These are phyloP conservation scores for Mercurialis annua DNA, from an alignment of 345 rosid genomes.

Conservation along the genomic window DNA sequence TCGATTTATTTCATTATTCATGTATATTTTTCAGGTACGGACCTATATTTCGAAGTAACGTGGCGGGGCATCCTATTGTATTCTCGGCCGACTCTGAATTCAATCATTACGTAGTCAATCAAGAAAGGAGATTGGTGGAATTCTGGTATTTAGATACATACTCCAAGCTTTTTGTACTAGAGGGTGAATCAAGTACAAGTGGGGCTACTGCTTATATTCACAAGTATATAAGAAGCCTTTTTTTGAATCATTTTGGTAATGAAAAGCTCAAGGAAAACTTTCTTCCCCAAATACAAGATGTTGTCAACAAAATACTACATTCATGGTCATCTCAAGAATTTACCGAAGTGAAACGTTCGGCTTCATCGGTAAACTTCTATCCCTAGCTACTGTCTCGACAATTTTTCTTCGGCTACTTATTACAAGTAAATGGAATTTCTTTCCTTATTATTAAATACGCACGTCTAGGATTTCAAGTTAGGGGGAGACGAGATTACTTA, in stretches of 20 bases:
- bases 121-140: slow-evolving; percentile 28
- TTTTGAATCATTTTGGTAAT: slow-evolving; percentile 22
- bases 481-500: too few species aligned
- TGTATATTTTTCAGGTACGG: slow-evolving; percentile 19
- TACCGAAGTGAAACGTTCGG: slow-evolving; percentile 17
- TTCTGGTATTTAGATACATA: slow-evolving; percentile 26
- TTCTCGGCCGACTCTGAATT: slow-evolving; percentile 32
- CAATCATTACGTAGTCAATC: slow-evolving; percentile 23
- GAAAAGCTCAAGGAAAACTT: slow-evolving; percentile 27
- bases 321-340: slow-evolving; percentile 23
- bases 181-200: neutral
- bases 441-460: too few species aligned
- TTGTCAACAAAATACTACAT: slow-evolving; percentile 1
- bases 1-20: neutral
- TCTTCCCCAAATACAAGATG: slow-evolving; percentile 14
- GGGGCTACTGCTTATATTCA: slow-evolving; percentile 14
- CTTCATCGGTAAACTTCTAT: neutral
- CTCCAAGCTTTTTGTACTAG: slow-evolving; percentile 12
- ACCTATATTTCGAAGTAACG: too few species aligned
- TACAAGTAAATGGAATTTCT: too few species aligned
- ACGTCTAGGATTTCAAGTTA: too few species aligned
- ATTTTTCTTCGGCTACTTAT: too few species aligned
- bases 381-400: too few species aligned
- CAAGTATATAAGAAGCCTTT: slow-evolving; percentile 20
- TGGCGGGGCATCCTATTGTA: slow-evolving; percentile 26